These are phyloP conservation scores for Dactylellina haptotyla DNA, from an alignment of 2,329 filamentous ascomycete species.

Conservation along the genomic window DNA sequence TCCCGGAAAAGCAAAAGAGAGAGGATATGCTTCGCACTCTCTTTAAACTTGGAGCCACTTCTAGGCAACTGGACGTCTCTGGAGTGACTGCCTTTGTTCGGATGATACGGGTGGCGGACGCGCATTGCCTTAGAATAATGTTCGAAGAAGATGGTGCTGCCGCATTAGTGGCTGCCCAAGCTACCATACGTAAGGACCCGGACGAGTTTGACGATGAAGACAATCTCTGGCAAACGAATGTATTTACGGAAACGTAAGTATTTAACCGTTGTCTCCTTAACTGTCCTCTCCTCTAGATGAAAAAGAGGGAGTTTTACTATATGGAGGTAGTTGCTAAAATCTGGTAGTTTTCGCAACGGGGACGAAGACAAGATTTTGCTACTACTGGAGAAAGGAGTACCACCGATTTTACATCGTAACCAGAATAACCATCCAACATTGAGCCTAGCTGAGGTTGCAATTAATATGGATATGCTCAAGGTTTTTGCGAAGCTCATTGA, in stretches of 20 bases:
- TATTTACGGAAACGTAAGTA: constrained; percentile 15
- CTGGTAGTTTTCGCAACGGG: constrained; percentile 59
- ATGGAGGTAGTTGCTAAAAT: too few relatives aligned
- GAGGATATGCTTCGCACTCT: constrained; percentile 70
- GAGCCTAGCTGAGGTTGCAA: constrained; percentile 75
- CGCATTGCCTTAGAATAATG: constrained; percentile 63
- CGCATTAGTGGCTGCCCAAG: not conserved
- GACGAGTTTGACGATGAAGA: not conserved
- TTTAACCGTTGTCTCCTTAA: too few relatives aligned
- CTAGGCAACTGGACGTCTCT: constrained; percentile 73
- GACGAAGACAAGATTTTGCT: constrained; percentile 68
- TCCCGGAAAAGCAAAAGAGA: constrained; percentile 68
- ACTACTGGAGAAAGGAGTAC: constrained; percentile 73
- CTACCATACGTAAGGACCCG: not conserved
- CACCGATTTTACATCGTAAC: constrained; percentile 71
- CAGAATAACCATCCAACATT: constrained; percentile 63
- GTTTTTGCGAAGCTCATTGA: constrained; percentile 71
- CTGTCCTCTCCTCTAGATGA: too few relatives aligned
- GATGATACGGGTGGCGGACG: constrained; percentile 67
- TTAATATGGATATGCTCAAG: constrained; percentile 64
- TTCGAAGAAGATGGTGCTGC: constrained; percentile 57
- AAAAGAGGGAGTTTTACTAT: too few relatives aligned
- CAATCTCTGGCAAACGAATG: not conserved
- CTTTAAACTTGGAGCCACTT: constrained; percentile 75
- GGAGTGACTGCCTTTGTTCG: constrained; percentile 74